Evolutionary conservation across 768 basidiomycete genomes (phyloP).

Genomic region (Auricularia heimuer): DNA sequence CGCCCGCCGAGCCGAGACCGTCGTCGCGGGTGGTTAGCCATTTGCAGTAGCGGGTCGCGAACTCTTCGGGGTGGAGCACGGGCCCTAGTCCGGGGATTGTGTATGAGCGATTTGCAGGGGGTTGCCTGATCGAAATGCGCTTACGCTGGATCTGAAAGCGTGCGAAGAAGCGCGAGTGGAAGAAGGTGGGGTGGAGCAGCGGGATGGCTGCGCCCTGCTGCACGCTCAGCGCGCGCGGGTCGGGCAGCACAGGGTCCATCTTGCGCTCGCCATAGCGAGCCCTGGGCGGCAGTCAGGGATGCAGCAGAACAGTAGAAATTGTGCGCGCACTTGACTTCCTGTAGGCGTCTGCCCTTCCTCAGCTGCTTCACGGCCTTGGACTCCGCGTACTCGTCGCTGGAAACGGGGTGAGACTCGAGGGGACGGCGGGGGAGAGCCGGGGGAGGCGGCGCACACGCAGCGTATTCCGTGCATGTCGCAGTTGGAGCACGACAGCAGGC

Average conservation of each 20-base stretch:
- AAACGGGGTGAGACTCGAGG: slow-evolving; percentile 2
- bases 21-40: slow-evolving; percentile 43
- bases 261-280: slow-evolving; percentile 46
- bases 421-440: neutral
- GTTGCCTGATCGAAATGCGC: slow-evolving; percentile 12
- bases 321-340: slow-evolving; percentile 69
- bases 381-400: slow-evolving; percentile 84
- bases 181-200: slow-evolving; percentile 66
- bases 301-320: slow-evolving; percentile 9
- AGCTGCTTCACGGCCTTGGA: slow-evolving; percentile 84
- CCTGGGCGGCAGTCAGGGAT: slow-evolving; percentile 6
- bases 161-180: slow-evolving; percentile 74
- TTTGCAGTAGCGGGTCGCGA: slow-evolving; percentile 58
- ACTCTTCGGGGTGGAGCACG: slow-evolving; percentile 73
- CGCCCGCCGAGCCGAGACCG: slow-evolving; percentile 57
- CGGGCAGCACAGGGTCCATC: slow-evolving; percentile 24
- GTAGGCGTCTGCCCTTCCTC: slow-evolving; percentile 65
- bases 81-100: slow-evolving; percentile 47
- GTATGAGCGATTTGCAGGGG: slow-evolving; percentile 1
- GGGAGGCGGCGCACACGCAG: slow-evolving; percentile 67
- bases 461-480: slow-evolving; percentile 82
- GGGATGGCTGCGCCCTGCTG: slow-evolving; percentile 43
- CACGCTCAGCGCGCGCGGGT: slow-evolving; percentile 28
- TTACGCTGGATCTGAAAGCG: slow-evolving; percentile 80
- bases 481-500: slow-evolving; percentile 66